phyloP scores from a whole-genome alignment of 78 protist genomes.

The Dictyostelium capitatum region DNA sequence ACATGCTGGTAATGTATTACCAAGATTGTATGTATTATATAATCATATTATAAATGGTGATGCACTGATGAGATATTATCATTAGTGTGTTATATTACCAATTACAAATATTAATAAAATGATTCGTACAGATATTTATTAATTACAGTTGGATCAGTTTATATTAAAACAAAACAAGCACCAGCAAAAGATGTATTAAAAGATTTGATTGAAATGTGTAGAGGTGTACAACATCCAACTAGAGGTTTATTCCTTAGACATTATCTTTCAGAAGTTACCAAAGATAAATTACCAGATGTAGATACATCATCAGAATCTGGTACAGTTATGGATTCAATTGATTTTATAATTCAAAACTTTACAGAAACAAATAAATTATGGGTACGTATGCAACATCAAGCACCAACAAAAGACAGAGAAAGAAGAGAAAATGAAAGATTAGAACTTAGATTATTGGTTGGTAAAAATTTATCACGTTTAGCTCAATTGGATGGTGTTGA shows the following conservation, averaged over 20 bases:
- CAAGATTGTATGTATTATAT: constrained; percentile 94
- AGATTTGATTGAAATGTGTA: constrained; percentile 98
- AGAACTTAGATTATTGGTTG: constrained; percentile 95
- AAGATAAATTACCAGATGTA: constrained; percentile 94
- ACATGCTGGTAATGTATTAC: constrained; percentile 97
- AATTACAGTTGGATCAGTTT: constrained; percentile 93
- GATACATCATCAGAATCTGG: constrained; percentile 57
- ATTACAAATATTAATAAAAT: neutral
- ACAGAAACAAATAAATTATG: constrained; percentile 98
- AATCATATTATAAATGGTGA: too few species aligned
- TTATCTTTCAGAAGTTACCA: constrained; percentile 91
- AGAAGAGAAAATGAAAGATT: constrained; percentile 94
- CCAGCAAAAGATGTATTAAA: constrained; percentile 93
- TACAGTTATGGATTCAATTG: constrained; percentile 89
- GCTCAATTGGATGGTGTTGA: constrained; percentile 94
- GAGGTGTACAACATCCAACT: constrained; percentile 99
- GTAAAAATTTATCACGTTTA: constrained; percentile 94
- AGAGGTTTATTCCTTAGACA: constrained; percentile 98
- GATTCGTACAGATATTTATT: constrained; percentile 73
- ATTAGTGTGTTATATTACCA: too few species aligned
- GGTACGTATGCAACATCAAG: constrained; percentile 98
- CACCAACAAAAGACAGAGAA: constrained; percentile 89
- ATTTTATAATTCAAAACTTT: constrained; percentile 95
- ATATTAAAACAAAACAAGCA: constrained; percentile 92
- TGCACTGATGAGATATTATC: too few species aligned